A percentile compares a stretch with the other conserved stretches of the same genome.
These are phyloP conservation scores for Vishniacozyma victoriae DNA, from an alignment of 768 basidiomycete genomes.

Conservation along the genomic window DNA sequence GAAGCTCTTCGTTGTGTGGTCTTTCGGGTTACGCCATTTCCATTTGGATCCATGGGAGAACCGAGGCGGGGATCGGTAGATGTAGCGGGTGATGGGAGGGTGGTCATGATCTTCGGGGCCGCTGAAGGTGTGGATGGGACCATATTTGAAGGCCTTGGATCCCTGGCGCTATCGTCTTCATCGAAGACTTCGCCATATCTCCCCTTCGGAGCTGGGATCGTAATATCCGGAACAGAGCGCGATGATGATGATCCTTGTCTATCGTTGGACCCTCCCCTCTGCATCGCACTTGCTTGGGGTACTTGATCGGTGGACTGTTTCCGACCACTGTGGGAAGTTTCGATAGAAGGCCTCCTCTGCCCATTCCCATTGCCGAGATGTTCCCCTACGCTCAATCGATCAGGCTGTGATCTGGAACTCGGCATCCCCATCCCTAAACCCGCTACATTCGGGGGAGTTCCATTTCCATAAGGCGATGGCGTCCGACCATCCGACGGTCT, in stretches of 20 bases:
- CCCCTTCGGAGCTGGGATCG: too few species aligned
- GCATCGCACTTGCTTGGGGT: too few species aligned
- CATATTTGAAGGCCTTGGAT: neutral
- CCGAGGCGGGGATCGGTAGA: conserved; percentile 3
- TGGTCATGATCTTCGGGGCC: conserved; percentile 27
- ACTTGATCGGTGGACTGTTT: too few species aligned
- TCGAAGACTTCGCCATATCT: conserved; percentile 44
- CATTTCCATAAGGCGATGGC: conserved; percentile 4
- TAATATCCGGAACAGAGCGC: too few species aligned
- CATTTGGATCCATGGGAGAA: conserved; percentile 12
- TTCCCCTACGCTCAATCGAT: too few species aligned
- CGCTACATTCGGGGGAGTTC: neutral
- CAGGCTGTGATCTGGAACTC: too few species aligned
- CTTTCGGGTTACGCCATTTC: conserved; percentile 55
- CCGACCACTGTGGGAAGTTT: too few species aligned
- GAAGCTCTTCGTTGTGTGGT: conserved; percentile 53
- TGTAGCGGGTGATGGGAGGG: conserved; percentile 15
- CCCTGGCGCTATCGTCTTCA: neutral
- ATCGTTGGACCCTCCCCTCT: too few species aligned
- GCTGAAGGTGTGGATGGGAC: neutral
- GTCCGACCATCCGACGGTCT: conserved; percentile 1
- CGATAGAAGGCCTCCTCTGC: too few species aligned
- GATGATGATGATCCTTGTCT: too few species aligned
- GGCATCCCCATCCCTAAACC: too few species aligned
- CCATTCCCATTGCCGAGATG: too few species aligned